Evolutionary conservation across 768 basidiomycete species (phyloP).

Genomic region (Macrolepiota albuminosa): DNA sequence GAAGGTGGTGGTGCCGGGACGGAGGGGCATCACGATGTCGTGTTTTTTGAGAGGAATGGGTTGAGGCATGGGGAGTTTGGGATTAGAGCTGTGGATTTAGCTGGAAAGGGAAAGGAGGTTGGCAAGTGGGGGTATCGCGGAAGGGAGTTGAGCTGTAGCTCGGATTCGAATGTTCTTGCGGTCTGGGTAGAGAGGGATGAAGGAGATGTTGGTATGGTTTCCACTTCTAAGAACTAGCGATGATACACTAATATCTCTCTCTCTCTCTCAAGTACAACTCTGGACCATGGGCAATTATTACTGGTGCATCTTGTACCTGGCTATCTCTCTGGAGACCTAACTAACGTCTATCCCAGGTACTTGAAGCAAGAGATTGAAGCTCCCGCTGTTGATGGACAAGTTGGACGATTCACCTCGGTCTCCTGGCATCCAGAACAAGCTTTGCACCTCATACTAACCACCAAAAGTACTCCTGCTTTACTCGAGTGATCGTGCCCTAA

Average conservation of each 20-base stretch:
- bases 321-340: background rate
- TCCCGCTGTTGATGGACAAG: conserved; percentile 23
- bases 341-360: conserved; percentile 56
- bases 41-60: conserved; percentile 96
- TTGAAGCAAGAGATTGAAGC: conserved; percentile 84
- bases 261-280: conserved; percentile 85
- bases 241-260: background rate
- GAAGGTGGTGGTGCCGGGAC: conserved; percentile 65
- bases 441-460: conserved; percentile 60
- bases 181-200: conserved; percentile 75
- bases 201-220: too few species aligned
- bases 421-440: conserved; percentile 87
- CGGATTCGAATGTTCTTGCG: conserved; percentile 80
- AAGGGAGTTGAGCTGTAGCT: conserved; percentile 78
- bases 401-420: conserved; percentile 63
- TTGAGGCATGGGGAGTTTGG: conserved; percentile 87
- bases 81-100: conserved; percentile 36
- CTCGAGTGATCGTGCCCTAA: background rate
- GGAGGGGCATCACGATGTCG: conserved; percentile 73
- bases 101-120: conserved; percentile 28
- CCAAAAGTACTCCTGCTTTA: conserved; percentile 44
- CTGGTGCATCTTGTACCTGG: conserved; percentile 46
- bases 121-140: conserved; percentile 66
- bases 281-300: conserved; percentile 96
- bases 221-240: too few species aligned